Evolutionary conservation across 805 yeast genomes (phyloP).

Genomic region (Candida koratica): DNA sequence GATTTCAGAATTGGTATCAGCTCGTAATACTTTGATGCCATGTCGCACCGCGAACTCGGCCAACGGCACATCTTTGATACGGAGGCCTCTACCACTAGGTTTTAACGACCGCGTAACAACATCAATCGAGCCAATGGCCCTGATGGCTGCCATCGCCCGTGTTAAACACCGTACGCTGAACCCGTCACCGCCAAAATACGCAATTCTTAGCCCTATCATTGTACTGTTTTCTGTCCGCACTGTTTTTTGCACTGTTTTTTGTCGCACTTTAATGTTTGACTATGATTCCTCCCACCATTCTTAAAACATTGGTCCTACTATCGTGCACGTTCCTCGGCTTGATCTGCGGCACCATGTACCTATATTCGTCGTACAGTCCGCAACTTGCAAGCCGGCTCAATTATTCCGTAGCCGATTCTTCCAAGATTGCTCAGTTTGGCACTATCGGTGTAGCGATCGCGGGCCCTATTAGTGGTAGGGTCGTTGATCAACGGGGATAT

Average conservation of each 20-base stretch:
- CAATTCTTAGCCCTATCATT: slow-evolving; percentile 18
- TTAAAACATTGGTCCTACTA: slow-evolving; percentile 23
- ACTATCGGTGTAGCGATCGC: slow-evolving; percentile 58
- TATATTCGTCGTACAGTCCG: slow-evolving; percentile 75
- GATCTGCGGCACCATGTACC: slow-evolving; percentile 69
- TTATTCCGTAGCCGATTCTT: slow-evolving; percentile 59
- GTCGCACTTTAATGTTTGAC: too few species aligned
- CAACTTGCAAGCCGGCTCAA: slow-evolving; percentile 59
- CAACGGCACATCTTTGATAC: slow-evolving; percentile 49
- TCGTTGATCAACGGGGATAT: slow-evolving; percentile 64
- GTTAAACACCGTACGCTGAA: slow-evolving; percentile 59
- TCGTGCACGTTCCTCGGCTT: slow-evolving; percentile 44
- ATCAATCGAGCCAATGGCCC: slow-evolving; percentile 36
- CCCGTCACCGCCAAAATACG: slow-evolving; percentile 75
- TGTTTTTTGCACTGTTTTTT: too few species aligned
- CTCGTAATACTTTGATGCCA: slow-evolving; percentile 42
- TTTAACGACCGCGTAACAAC: slow-evolving; percentile 64
- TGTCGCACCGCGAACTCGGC: slow-evolving; percentile 34
- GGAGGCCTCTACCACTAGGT: slow-evolving; percentile 54
- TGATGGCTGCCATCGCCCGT: neutral
- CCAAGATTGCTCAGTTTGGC: slow-evolving; percentile 64
- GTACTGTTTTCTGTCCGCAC: neutral
- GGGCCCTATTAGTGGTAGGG: slow-evolving; percentile 65
- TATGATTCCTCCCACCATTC: slow-evolving; percentile 19
- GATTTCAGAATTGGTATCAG: slow-evolving; percentile 47